Percentiles rank a stretch among this genome's conserved stretches.
Evolutionary conservation across 352 stramenopile genomes (phyloP).

Genomic region (Thraustochytrium striatum): DNA sequence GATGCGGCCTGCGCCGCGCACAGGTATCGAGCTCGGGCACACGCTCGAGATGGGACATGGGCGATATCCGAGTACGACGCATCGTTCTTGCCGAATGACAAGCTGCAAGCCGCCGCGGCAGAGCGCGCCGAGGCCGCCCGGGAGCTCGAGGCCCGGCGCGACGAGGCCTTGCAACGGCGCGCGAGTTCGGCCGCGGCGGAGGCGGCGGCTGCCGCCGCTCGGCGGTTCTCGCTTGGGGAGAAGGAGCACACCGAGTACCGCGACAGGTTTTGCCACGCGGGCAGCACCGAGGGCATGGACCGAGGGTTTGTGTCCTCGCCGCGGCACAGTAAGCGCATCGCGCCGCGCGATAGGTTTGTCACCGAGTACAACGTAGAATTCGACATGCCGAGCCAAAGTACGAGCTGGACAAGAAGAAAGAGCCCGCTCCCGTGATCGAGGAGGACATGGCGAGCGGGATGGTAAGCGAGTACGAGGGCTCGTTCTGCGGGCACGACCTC

Average conservation of each 20-base stretch:
- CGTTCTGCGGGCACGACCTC: slow-evolving; percentile 16
- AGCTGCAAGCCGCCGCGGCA: not conserved
- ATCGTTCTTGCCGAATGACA: not conserved
- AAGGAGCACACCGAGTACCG: slow-evolving; percentile 7
- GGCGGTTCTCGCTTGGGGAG: not conserved
- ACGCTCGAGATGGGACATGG: not conserved
- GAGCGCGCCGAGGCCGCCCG: not conserved
- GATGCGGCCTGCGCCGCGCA: not conserved
- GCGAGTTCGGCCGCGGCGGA: not conserved
- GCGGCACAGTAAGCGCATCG: not conserved
- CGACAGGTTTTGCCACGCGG: slow-evolving; percentile 12
- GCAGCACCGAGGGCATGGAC: not conserved
- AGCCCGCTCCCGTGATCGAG: not conserved
- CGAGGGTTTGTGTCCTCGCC: not conserved
- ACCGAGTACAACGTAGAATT: slow-evolving; percentile 30
- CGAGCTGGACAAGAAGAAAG: not conserved
- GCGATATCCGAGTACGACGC: not conserved
- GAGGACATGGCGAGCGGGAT: not conserved
- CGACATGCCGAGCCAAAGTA: not conserved
- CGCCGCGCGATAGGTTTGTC: not conserved
- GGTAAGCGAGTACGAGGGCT: slow-evolving; percentile 38
- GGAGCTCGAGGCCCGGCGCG: not conserved
- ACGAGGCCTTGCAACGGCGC: not conserved
- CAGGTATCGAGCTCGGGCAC: not conserved
- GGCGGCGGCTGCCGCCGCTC: not conserved